Conservation (phyloP, 148 eudicot species). For the Arctostaphylos glauca region DNA sequence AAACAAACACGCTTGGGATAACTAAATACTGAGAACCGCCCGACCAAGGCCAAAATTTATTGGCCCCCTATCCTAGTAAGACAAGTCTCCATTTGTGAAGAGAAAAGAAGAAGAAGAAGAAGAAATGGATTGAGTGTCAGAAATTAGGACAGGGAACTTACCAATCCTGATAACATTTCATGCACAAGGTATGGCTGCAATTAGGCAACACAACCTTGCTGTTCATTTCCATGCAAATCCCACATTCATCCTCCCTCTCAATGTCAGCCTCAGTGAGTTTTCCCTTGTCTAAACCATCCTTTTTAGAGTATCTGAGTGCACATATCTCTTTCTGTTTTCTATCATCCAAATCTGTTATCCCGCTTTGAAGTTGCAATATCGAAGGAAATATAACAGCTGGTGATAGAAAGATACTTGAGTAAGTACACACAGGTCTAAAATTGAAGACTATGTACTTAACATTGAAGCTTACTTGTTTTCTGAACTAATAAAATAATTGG, state of each 20-base stretch:
- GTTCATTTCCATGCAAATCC: conserved; percentile 67
- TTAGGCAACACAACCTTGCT: conserved; percentile 50
- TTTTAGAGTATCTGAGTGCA: conserved; percentile 40
- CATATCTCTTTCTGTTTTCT: conserved; percentile 61
- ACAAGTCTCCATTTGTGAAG: neutral
- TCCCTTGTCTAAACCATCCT: conserved; percentile 29
- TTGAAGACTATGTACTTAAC: too few species aligned
- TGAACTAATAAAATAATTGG: neutral
- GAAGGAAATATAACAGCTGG: conserved; percentile 68
- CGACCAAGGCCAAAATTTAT: neutral
- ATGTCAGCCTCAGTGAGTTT: conserved; percentile 42
- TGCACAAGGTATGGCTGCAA: conserved; percentile 37
- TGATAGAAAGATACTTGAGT: conserved; percentile 8
- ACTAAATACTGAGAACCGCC: neutral
- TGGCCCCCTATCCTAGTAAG: neutral
- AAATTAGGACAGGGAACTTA: conserved; percentile 15
- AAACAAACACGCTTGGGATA: too few species aligned
- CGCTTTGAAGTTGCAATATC: conserved; percentile 68
- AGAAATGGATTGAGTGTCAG: neutral
- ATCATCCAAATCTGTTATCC: conserved; percentile 67
- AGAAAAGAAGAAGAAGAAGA: too few species aligned
- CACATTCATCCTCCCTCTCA: conserved; percentile 71
- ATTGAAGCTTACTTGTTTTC: neutral
- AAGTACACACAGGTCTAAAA: neutral
- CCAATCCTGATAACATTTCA: conserved; percentile 43